Base-by-base conservation (phyloP, 306 rosid species). In the Prinsepia uniflora region DNA sequence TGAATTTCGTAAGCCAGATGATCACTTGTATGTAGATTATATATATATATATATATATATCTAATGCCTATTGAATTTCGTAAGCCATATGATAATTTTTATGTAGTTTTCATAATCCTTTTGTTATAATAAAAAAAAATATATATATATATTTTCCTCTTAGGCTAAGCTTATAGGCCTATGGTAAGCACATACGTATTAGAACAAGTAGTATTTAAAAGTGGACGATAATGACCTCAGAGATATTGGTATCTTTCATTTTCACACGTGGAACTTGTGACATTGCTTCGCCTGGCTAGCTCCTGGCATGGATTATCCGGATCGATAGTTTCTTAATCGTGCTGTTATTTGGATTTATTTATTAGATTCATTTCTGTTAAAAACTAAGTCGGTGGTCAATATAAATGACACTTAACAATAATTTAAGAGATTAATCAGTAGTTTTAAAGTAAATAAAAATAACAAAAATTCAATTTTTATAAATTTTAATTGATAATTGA, bases 161-260 rank as follows among this genome's bases (percentile, higher is more conserved):
- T 6, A 48, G 71, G 22, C 66, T 40, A 36, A 40, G 45, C 58
- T 24, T 66, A 11, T 57, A 44, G 71, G 44, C 10, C 36, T 17
- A 53, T 3, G 15, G 14, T 3, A 15, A 36, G 44, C 14, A 71
- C 2, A 18, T 50, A 54, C 43, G 58, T 58, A 17, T 8, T 10
- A 6, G 49, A 52, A 40, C 50, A 6, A n/a, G 5, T 6, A 36
- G 22, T 19, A 46, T 8, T 12, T 36, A 62, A 62, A 76, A 69
- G 76, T 6, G 4, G 34, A 8, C 54, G 75, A 77, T 17, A 65
- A 22, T 64, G 81, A 71, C 81, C 53, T 68, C 43, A 5, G 14
- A 36, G 14, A 8, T 41, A 55, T 15, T 54, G 66, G 42, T 12
- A 12, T 2, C 58, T 61, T 36, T 43, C 43, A 24, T 13, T 61